A percentile compares a stretch with the other conserved stretches of the same genome.
Conservation (phyloP, 2,329 filamentous ascomycete species). For the Cercospora beticola region DNA sequence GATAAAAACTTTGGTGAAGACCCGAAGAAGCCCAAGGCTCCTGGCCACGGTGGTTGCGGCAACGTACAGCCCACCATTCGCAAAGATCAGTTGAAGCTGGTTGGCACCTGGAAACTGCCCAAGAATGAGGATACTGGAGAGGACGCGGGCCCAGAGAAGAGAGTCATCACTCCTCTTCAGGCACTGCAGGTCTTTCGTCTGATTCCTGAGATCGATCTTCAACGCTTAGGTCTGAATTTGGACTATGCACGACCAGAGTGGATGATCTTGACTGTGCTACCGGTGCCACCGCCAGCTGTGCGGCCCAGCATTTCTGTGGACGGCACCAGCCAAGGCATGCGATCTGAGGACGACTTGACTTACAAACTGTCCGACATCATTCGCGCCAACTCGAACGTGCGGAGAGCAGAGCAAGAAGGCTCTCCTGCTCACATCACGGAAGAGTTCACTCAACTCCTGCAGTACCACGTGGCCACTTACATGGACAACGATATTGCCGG, state of each 20-base stretch:
- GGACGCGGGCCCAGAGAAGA: constrained; percentile 72
- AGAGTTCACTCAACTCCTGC: constrained; percentile 87
- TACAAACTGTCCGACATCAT: constrained; percentile 99
- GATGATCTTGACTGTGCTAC: constrained; percentile 95
- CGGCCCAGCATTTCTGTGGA: constrained; percentile 97
- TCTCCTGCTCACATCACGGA: constrained; percentile 86
- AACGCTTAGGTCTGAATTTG: constrained; percentile 85
- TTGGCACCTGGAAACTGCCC: constrained; percentile 68
- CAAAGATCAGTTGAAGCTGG: constrained; percentile 80
- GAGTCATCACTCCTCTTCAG: constrained; percentile 76
- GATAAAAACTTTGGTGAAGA: constrained; percentile 67
- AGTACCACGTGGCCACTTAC: constrained; percentile 98
- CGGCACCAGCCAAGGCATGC: constrained; percentile 84
- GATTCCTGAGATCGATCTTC: constrained; percentile 77
- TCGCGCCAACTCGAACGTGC: constrained; percentile 92
- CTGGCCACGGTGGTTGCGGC: constrained; percentile 83
- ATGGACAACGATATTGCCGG: constrained; percentile 99
- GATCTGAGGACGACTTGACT: constrained; percentile 97
- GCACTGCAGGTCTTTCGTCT: constrained; percentile 83
- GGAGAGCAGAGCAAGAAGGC: constrained; percentile 85
- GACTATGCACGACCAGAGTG: constrained; percentile 96
- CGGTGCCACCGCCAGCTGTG: constrained; percentile 92
- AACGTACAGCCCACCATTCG: constrained; percentile 87
- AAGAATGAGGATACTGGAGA: constrained; percentile 70
- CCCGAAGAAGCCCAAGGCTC: constrained; percentile 54